These are phyloP conservation scores for Mortierella sp. DNA, from an alignment of 371 early-diverging fungal genomes.

Conservation along the genomic window DNA sequence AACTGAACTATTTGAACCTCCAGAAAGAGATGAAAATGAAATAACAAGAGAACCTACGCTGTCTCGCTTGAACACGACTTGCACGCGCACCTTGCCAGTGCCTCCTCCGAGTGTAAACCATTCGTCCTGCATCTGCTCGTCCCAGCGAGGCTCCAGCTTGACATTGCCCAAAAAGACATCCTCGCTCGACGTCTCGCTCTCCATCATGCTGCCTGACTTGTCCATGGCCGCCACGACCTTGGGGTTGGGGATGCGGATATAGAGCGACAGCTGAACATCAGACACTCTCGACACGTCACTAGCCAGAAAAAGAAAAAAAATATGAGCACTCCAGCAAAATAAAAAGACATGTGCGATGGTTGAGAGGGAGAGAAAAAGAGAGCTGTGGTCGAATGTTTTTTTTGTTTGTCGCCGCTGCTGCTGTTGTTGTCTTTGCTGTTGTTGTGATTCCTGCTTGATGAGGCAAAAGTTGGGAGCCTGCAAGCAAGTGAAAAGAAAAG, in stretches of 20 bases:
- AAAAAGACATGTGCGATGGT: conserved; percentile 1
- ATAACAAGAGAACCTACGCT: conserved; percentile 58
- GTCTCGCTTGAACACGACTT: conserved; percentile 78
- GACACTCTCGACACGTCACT: conserved; percentile 92
- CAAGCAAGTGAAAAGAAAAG: background rate
- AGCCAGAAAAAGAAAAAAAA: conserved; percentile 19
- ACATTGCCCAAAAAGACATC: conserved; percentile 80
- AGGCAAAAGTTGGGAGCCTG: conserved; percentile 2
- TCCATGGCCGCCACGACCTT: conserved; percentile 41
- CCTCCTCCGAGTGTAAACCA: conserved; percentile 73
- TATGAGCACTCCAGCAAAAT: background rate
- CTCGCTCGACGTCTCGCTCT: conserved; percentile 61
- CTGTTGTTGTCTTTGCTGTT: background rate
- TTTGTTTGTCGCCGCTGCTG: background rate
- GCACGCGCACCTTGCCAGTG: conserved; percentile 75
- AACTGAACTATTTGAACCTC: background rate
- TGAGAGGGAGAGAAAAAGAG: background rate
- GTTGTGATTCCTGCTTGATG: background rate
- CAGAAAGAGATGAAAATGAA: background rate
- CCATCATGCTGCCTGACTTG: conserved; percentile 50
- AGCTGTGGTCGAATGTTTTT: background rate
- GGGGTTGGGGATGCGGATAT: conserved; percentile 77
- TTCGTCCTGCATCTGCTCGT: conserved; percentile 68
- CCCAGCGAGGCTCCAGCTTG: conserved; percentile 76
- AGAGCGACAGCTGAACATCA: conserved; percentile 88